Conservation (phyloP, 352 stramenopile genomes). For the Phytophthora sp. region DNA sequence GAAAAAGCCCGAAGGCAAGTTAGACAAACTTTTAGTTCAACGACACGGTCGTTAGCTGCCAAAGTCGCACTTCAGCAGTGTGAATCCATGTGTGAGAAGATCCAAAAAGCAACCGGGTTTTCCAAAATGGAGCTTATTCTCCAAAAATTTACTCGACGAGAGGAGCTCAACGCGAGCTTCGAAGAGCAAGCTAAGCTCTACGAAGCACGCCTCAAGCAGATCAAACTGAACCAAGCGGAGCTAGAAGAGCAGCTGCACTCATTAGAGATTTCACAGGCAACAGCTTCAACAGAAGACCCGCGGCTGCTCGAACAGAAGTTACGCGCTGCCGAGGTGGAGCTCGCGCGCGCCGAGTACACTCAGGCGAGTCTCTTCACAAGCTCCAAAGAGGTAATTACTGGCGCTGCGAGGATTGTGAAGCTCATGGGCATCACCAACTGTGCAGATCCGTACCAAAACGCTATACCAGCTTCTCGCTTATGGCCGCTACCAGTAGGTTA, state of each 20-base stretch:
- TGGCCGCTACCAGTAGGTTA: constrained; percentile 66
- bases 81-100: constrained; percentile 84
- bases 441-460: constrained; percentile 59
- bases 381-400: constrained; percentile 79
- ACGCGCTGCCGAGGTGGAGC: constrained; percentile 71
- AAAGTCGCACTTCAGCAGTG: constrained; percentile 84
- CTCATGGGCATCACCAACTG: constrained; percentile 79
- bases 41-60: constrained; percentile 61
- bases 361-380: constrained; percentile 70
- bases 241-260: constrained; percentile 73
- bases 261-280: constrained; percentile 69
- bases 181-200: constrained; percentile 87
- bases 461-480: constrained; percentile 58
- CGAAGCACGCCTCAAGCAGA: constrained; percentile 79
- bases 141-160: constrained; percentile 79
- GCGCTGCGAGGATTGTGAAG: constrained; percentile 72
- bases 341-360: constrained; percentile 67
- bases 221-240: constrained; percentile 73
- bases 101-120: constrained; percentile 81
- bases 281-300: constrained; percentile 59
- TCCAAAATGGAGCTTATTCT: constrained; percentile 80
- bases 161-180: constrained; percentile 82
- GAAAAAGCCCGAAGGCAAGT: constrained; percentile 30
- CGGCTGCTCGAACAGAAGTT: constrained; percentile 74
- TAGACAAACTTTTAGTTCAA: constrained; percentile 41